Percentiles rank a stretch among this genome's conserved stretches.
These are phyloP conservation scores for Phaffia australis DNA, from an alignment of 768 basidiomycete genomes.

Conservation along the genomic window DNA sequence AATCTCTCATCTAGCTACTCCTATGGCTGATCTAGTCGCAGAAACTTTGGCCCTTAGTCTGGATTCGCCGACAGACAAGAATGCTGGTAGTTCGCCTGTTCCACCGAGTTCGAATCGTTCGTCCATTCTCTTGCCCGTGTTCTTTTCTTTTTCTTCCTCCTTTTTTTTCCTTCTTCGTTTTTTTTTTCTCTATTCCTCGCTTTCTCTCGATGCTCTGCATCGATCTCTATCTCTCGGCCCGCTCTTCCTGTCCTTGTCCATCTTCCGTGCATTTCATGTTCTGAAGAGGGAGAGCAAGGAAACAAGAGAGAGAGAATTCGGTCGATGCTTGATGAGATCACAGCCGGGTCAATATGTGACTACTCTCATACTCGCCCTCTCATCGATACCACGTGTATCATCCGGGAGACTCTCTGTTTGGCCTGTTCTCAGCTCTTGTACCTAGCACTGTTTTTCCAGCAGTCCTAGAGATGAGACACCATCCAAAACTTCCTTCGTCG, in stretches of 20 bases:
- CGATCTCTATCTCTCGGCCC: not conserved
- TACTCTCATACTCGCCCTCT: not conserved
- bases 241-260: not conserved
- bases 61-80: not conserved
- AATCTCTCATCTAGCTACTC: constrained; percentile 1
- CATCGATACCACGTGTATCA: too few relatives aligned
- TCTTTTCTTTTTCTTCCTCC: not conserved
- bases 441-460: too few relatives aligned
- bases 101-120: not conserved
- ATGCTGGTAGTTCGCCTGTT: not conserved
- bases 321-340: not conserved
- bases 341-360: not conserved
- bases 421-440: too few relatives aligned
- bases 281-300: constrained; percentile 2
- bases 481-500: too few relatives aligned
- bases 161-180: not conserved
- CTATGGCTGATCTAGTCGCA: not conserved
- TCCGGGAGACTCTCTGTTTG: too few relatives aligned
- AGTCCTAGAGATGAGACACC: too few relatives aligned
- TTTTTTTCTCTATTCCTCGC: not conserved
- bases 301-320: not conserved
- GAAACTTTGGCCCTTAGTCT: not conserved
- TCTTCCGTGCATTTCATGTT: not conserved
- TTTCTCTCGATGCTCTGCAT: not conserved
- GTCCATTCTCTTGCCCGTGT: too few relatives aligned